These are phyloP conservation scores for Rhizoclosmatium globosum DNA, from an alignment of 192 early-diverging fungal species.

Conservation along the genomic window DNA sequence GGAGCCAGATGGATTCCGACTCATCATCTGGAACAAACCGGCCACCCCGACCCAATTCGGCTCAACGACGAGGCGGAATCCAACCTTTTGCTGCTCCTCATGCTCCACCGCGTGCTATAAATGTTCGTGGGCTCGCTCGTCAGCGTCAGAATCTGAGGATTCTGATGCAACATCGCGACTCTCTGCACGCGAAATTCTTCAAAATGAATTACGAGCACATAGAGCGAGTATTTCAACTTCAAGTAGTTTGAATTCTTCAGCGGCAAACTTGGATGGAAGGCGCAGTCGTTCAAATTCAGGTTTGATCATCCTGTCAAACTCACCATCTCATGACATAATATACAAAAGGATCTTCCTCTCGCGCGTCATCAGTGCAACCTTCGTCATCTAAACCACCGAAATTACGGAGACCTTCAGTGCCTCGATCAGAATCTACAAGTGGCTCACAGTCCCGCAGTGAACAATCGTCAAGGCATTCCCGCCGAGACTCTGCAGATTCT, in stretches of 20 bases:
- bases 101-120: not conserved
- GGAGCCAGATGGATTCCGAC: too few relatives aligned
- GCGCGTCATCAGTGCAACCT: not conserved
- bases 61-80: too few relatives aligned
- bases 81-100: not conserved
- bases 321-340: not conserved
- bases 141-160: not conserved
- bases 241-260: not conserved
- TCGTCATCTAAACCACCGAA: not conserved
- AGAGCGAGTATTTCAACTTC: not conserved
- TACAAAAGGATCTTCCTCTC: not conserved
- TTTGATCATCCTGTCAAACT: not conserved
- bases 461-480: not conserved
- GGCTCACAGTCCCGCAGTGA: not conserved
- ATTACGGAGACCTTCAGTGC: not conserved
- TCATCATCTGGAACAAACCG: too few relatives aligned
- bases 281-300: not conserved
- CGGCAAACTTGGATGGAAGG: not conserved
- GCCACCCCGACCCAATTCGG: too few relatives aligned
- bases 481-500: not conserved
- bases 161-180: not conserved
- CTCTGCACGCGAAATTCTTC: not conserved
- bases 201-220: not conserved
- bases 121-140: not conserved
- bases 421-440: not conserved